Evolutionary conservation across 306 rosid species (phyloP), one percentile per base, ranked within the genome.

Genomic region (Vigna nakashimae): DNA sequence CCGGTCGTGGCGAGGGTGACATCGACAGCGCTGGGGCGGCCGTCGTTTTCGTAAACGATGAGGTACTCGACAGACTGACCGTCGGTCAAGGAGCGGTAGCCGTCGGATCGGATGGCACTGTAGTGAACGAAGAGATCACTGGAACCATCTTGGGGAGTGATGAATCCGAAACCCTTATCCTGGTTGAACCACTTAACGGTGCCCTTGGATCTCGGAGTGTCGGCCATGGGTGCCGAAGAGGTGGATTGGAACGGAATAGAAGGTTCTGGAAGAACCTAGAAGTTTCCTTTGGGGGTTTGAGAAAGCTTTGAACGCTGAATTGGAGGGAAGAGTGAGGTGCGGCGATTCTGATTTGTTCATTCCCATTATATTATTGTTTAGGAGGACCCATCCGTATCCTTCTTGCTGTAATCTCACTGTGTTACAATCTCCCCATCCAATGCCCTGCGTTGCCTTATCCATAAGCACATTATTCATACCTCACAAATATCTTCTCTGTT

Each of bases 101-200:
- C 96, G 14, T 80, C 90, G 80, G 94, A 93, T 18, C 70, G 87
- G 85, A 92, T 90, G 15, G 92, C 83, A 18, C 92, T 89, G 80
- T 89, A 90, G 82, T 92, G 97, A 4, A 92, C 96, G 81, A 92
- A 92, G 82, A 92, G 92, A 67, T 92, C 97, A 0, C 85, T 90
- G 48, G 78, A 69, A 8, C 88, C 93, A 5, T 83, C 91, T 22
- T 87, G 83, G 1, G 96, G 90, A 24, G 90, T 83, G 13, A 92
- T 92, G 89, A 90, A 92, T 58, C 97, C 96, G 82, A 87, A 92
- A 9, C 97, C 98, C 57, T 86, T 91, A 64, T 89, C 86, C 0
- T 90, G 84, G 71, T 87, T 93, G 87, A 93, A 89, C 98, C 98
- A 93, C 82, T 78, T 90, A n/a, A 91, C 96, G 2, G 87, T 89